A percentile compares a stretch with the other conserved stretches of the same genome.
phyloP scores from a whole-genome alignment of 257 asterid genomes.

The Nicotiana tomentosiformis region DNA sequence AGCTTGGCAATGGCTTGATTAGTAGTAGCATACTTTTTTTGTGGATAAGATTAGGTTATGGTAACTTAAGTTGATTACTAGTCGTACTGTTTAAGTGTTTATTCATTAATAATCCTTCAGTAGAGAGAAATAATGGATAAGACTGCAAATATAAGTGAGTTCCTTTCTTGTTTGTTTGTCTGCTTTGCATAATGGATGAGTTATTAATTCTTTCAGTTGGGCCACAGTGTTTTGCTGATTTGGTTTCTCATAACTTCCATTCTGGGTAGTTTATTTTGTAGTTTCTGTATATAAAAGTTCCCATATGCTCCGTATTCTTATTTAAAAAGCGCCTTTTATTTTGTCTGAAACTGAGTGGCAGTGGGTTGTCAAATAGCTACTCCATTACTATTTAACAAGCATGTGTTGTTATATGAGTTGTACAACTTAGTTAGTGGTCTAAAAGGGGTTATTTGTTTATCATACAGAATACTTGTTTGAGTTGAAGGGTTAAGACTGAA shows the following conservation, averaged over 20 bases:
- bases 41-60: not conserved
- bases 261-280: not conserved
- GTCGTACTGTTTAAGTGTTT: not conserved
- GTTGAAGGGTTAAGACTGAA: slow-evolving; percentile 22
- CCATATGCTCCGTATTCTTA: not conserved
- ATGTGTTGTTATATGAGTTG: not conserved
- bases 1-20: not conserved
- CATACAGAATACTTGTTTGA: slow-evolving; percentile 11
- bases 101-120: not conserved
- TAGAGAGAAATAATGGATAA: not conserved
- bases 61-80: not conserved
- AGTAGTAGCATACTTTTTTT: not conserved
- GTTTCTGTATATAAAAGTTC: not conserved
- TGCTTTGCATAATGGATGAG: not conserved
- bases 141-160: not conserved
- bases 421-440: slow-evolving; percentile 4
- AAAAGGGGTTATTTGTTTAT: slow-evolving; percentile 17
- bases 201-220: not conserved
- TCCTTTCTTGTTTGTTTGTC: not conserved
- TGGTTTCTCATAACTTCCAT: not conserved
- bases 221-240: not conserved
- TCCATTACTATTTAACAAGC: not conserved
- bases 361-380: not conserved
- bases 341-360: not conserved
- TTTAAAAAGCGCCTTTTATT: not conserved